Evolutionary conservation across 805 yeast species (phyloP), one percentile per base, ranked within the genome.

Genomic region (Zygotorulaspora danielsina): DNA sequence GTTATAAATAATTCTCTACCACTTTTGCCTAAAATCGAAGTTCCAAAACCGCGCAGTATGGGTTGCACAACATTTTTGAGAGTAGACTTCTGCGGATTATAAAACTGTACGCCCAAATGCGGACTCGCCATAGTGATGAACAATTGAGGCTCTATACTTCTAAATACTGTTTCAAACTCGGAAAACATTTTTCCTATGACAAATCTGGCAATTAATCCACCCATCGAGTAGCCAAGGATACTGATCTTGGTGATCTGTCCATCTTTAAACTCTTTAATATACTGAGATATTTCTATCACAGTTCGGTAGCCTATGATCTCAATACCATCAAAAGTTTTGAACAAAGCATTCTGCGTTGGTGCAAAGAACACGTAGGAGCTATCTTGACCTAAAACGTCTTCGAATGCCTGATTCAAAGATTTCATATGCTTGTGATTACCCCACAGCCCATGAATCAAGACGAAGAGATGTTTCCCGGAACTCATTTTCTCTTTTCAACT

Each of bases 251-350:
- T 62, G 49, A 39, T 53, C 52, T 32, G 62, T 40, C 65, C 64
- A 11, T 44, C 45, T 18, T 70, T 50, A 44, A 65, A 57, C 8
- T 46, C 55, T 12, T 61, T 62, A 19, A 76, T 61, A 50, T 70
- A 70, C 6, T 57, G 55, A 26, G 72, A 66, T 11, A 89, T 69
- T 57, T 87, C 96, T 21, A 72, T 69, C n/a, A 82, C 55, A 26
- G 85, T 75, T 11, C 88, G 66, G 44, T 81, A 76, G 2, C 89
- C 88, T 42, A 82, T 75, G 36, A 80, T 71, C 48, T 78, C 79
- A 15, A 87, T 70, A 2, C 97, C 97, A 55, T 89, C 96, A 54
- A 85, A 84, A 0, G 96, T 85, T 53, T 79, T 76, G 53, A 81
- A 76, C 22, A 84, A 79, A 0, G 82, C 71, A 46, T 84, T 86